Evolutionary conservation across 73 alveolate genomes (phyloP).

Genomic region (Blepharisma stoltei): DNA sequence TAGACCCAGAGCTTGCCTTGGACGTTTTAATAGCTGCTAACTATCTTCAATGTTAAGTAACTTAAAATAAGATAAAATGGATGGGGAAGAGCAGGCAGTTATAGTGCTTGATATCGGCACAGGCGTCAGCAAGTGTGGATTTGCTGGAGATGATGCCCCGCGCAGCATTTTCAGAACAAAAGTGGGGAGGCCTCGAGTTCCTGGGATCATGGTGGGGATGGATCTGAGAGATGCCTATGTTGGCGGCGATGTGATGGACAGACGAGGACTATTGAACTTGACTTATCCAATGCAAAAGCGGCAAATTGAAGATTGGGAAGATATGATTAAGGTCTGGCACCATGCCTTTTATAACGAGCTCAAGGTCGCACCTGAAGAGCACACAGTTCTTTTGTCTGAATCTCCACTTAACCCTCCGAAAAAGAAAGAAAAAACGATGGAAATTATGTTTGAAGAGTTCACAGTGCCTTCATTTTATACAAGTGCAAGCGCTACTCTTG

Average conservation of each 20-base stretch:
- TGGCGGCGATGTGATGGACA: constrained; percentile 67
- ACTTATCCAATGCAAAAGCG: constrained; percentile 71
- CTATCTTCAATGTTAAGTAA: constrained; percentile 9
- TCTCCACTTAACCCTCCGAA: constrained; percentile 37
- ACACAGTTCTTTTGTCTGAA: constrained; percentile 65
- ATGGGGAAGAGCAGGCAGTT: constrained; percentile 71
- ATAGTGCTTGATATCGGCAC: constrained; percentile 84
- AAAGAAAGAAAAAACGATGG: constrained; percentile 36
- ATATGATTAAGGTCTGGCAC: constrained; percentile 72
- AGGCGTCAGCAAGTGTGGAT: constrained; percentile 80
- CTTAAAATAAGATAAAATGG: constrained; percentile 4
- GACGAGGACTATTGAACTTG: constrained; percentile 62
- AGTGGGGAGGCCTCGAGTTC: constrained; percentile 71
- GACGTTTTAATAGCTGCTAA: constrained; percentile 28
- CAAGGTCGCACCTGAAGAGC: constrained; percentile 74
- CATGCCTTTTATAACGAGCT: constrained; percentile 68
- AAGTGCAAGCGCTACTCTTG: constrained; percentile 28
- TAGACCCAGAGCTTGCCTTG: constrained; percentile 18
- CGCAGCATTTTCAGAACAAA: constrained; percentile 60
- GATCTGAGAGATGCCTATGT: constrained; percentile 62
- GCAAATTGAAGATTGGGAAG: constrained; percentile 72
- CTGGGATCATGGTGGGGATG: constrained; percentile 55
- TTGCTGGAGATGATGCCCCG: constrained; percentile 78
- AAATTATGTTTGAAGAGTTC: constrained; percentile 42
- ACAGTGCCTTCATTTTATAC: constrained; percentile 33